Evolutionary conservation across 345 rosid genomes (phyloP).

Genomic region (Leavenworthia alabamica): DNA sequence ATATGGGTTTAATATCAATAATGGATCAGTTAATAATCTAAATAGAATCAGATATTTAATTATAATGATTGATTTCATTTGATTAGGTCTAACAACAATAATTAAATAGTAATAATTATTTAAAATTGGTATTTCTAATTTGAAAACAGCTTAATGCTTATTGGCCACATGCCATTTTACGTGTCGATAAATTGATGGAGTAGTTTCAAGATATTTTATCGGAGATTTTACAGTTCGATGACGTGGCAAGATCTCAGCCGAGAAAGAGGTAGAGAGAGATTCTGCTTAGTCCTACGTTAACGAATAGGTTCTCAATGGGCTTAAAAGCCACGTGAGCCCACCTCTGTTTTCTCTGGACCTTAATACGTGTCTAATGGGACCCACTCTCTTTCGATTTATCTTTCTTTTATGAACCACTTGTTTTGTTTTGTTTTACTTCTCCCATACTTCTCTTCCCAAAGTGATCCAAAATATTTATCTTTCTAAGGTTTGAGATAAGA

Average conservation of each 20-base stretch:
- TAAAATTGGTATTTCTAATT: neutral
- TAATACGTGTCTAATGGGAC: conserved; percentile 23
- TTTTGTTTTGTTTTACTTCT: conserved; percentile 22
- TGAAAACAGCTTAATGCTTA: neutral
- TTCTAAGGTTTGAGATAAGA: conserved; percentile 12
- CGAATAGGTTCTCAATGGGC: conserved; percentile 31
- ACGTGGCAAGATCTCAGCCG: conserved; percentile 27
- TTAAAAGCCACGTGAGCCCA: conserved; percentile 45
- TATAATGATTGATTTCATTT: neutral
- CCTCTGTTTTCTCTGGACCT: conserved; percentile 21
- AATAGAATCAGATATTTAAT: too few relatives aligned
- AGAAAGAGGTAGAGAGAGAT: conserved; percentile 24
- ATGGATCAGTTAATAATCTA: too few relatives aligned
- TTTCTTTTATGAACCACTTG: conserved; percentile 23
- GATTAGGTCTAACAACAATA: neutral
- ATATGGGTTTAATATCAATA: too few relatives aligned
- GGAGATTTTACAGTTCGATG: conserved; percentile 15
- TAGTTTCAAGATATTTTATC: conserved; percentile 29
- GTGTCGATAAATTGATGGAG: conserved; percentile 19
- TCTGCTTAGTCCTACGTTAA: conserved; percentile 43
- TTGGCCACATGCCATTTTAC: neutral
- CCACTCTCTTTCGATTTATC: conserved; percentile 15
- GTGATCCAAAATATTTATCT: conserved; percentile 8
- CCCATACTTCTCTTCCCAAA: conserved; percentile 10
- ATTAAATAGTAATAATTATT: neutral